Percentiles rank a stretch among this genome's conserved stretches.
Conservation (phyloP, 306 rosid species). For the Argentina anserina region DNA sequence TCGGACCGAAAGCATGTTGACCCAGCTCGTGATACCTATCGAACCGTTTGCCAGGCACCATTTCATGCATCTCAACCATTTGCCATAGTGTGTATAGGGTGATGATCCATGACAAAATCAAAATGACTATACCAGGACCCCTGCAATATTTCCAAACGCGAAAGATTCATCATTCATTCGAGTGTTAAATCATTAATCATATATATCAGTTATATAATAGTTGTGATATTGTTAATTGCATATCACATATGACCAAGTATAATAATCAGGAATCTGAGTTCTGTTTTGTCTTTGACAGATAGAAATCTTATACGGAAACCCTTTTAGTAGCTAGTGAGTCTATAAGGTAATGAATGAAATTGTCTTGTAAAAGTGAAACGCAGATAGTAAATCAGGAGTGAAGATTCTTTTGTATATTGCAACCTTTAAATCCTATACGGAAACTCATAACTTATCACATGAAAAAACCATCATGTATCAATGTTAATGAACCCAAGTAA, state of each 20-base stretch:
- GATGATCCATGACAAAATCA: slow-evolving; percentile 67
- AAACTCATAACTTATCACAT: not conserved
- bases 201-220: no score
- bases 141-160: slow-evolving; percentile 6
- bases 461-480: no score
- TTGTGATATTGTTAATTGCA: not conserved
- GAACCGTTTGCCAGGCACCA: slow-evolving; percentile 74
- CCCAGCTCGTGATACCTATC: slow-evolving; percentile 90
- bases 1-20: slow-evolving; percentile 75
- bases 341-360: not conserved
- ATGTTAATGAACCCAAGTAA: not conserved
- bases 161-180: not conserved
- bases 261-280: not conserved
- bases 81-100: slow-evolving; percentile 83
- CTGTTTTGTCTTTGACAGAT: not conserved
- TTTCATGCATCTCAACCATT: slow-evolving; percentile 94
- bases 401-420: no score
- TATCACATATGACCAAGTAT: not conserved
- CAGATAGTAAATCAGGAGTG: not conserved
- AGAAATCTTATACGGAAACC: not conserved
- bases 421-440: slow-evolving; percentile 4
- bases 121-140: slow-evolving; percentile 56
- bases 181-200: slow-evolving; percentile 27
- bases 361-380: not conserved
- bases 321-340: not conserved